A percentile compares a stretch with the other conserved stretches of the same genome.
Conservation (phyloP, 2,329 filamentous ascomycete species). For the Xylariaceae sp. region DNA sequence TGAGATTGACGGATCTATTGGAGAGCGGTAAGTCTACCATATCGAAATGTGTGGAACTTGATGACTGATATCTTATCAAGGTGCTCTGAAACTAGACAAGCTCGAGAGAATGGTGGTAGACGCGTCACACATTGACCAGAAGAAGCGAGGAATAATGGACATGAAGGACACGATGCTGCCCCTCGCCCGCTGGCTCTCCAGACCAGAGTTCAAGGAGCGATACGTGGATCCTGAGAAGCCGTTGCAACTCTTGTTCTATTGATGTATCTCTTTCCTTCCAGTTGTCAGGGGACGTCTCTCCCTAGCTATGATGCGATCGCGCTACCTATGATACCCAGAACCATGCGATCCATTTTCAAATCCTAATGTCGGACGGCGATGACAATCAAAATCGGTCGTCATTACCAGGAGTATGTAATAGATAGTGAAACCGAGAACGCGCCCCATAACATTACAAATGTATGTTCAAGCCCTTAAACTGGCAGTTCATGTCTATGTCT, state of each 20-base stretch:
- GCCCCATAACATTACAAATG: conserved; percentile 20
- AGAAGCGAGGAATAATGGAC: conserved; percentile 89
- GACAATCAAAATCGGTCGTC: conserved; percentile 14
- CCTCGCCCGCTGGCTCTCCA: conserved; percentile 70
- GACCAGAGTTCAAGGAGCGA: conserved; percentile 67
- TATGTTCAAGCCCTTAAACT: conserved; percentile 17
- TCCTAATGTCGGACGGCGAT: too few relatives aligned
- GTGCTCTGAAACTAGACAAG: conserved; percentile 66
- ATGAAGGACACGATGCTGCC: conserved; percentile 91
- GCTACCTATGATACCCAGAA: conserved; percentile 25
- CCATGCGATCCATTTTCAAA: conserved; percentile 1
- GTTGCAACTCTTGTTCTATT: conserved; percentile 66
- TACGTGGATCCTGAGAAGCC: conserved; percentile 60
- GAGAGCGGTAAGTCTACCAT: conserved; percentile 63
- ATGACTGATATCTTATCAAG: conserved; percentile 34
- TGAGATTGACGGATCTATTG: conserved; percentile 76
- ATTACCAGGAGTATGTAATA: conserved; percentile 19
- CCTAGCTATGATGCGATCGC: neutral
- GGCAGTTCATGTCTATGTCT: neutral
- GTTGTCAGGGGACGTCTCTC: neutral
- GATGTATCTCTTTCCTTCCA: conserved; percentile 18
- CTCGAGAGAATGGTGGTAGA: conserved; percentile 83
- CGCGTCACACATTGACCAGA: conserved; percentile 88
- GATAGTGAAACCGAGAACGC: conserved; percentile 9
- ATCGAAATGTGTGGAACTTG: neutral